Base-by-base conservation (phyloP, 345 rosid species). In the Citrus unshiu region DNA sequence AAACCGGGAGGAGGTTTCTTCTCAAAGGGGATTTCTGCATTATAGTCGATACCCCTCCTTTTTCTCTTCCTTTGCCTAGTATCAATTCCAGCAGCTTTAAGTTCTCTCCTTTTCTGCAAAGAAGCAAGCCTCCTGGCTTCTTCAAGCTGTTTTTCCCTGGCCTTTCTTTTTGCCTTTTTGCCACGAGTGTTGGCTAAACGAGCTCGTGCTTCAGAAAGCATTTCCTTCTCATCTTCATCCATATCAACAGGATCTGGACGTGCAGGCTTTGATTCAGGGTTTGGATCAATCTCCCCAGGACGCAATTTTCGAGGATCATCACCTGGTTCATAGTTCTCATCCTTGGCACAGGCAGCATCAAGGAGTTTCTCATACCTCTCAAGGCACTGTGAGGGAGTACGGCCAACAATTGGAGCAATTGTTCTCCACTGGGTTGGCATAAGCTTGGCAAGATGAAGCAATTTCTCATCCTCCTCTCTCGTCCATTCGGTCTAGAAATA, bases 161-260 rank as follows among this genome's bases (percentile, higher is more conserved):
- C 98, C 85, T 97, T 97, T 79, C 99, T 85, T 80, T 94, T 97
- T 4, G 99, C 99, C 88, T 97, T 97, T 84, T 97, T 94, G 9
- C 98, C 99, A 82, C 98, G 87, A 62, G 98, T 97, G 80, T 97
- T 97, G 14, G 98, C 98, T 74, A 97, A 82, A 19, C 98, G 86
- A 79, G 99, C 99, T 74, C 99, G 90, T 9, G 98, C 98, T 87
- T 97, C 99, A 43, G 99, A 97, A 81, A 97, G 97, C 98, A 94
- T 97, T 82, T 97, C 99, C 87, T 97, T 97, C 88, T 97, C 99
- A 69, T 94, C 99, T 88, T 97, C 99, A 79, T 97, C 99, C 98
- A 97, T 97, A 68, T 97, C 99, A 72, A 97, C 99, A 30, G 99
- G 99, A 88, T 97, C 98, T 7, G 99, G 99, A 61, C 99, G 95